Evolutionary conservation across 768 basidiomycete species (phyloP), one percentile per base, ranked within the genome.

Genomic region (Rhodotorula toruloides): DNA sequence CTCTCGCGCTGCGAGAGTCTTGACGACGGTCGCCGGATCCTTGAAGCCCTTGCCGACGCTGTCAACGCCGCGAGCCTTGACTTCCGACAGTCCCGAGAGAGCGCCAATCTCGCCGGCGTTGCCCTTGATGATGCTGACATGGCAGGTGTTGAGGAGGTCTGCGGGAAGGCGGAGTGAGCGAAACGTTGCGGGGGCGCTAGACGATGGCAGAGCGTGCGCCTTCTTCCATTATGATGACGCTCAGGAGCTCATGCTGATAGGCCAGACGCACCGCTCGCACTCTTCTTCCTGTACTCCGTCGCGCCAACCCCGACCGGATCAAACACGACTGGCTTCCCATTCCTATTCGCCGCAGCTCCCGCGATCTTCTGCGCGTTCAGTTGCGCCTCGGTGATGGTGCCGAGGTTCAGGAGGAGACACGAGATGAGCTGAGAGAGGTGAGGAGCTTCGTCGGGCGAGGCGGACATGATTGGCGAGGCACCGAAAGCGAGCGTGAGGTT

Each of bases 261-360:
- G 32, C 19, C 6, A 31, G 12, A 49, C 53, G 34, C 80, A 87
- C 88, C 82, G 58, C 81, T 80, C 6, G 87, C 85, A 5, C 81
- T 82, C 16, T 80, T 79, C 69, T 85, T 84, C 54, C 92, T 83
- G 76, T 84, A 89, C 7, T 77, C 70, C 4, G 88, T 89, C 1
- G 93, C 91, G 11, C 92, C 92, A 0, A 91, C 83, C 27, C 90
- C 93, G 17, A 97, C 93, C 4, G 93, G 93, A 75, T 96, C 93
- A 65, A 94, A 89, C 0, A 96, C 82, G 19, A 96, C 77, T 0
- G 90, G 88, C 74, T 87, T 91, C 71, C 81, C 80, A 58, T 82
- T 82, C 53, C 80, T 75, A 72, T 91, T 93, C 21, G 87, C 88
- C 16, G 65, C 63, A 6, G 8, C 27, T 9, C 69, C 71, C 1